Percentiles rank a stretch among this genome's conserved stretches.
Conservation (phyloP, 2,329 filamentous ascomycete species). For the Fusarium musae region DNA sequence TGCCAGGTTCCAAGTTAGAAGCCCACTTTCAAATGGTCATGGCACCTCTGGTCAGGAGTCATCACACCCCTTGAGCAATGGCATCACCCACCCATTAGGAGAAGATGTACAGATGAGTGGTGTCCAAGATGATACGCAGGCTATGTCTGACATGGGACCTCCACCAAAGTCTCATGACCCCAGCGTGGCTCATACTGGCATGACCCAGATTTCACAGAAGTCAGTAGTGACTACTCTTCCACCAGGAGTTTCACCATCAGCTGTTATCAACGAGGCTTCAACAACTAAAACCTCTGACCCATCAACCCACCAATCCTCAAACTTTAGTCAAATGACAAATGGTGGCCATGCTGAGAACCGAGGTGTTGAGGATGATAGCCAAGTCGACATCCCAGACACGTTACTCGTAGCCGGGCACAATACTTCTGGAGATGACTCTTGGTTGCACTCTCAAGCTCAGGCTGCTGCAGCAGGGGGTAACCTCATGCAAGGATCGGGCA, state of each 20-base stretch:
- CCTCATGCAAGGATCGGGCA: conserved; percentile 39
- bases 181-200: conserved; percentile 56
- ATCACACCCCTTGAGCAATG: conserved; percentile 63
- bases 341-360: conserved; percentile 64
- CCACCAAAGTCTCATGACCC: conserved; percentile 55
- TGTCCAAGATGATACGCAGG: conserved; percentile 59
- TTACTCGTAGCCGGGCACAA: conserved; percentile 58
- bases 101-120: conserved; percentile 69
- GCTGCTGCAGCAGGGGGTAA: conserved; percentile 59
- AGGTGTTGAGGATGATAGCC: conserved; percentile 47
- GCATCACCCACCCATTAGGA: conserved; percentile 61
- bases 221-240: conserved; percentile 69
- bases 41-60: conserved; percentile 51
- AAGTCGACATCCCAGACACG: conserved; percentile 65
- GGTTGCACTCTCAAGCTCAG: conserved; percentile 69
- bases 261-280: conserved; percentile 83
- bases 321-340: conserved; percentile 77
- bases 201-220: conserved; percentile 71
- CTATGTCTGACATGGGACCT: conserved; percentile 63
- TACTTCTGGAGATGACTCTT: conserved; percentile 63
- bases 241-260: conserved; percentile 67
- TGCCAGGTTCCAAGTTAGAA: conserved; percentile 66
- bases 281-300: conserved; percentile 90
- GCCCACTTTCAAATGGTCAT: conserved; percentile 69
- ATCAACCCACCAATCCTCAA: conserved; percentile 71